Evolutionary conservation across 257 asterid species (phyloP).

Genomic region (Scutellaria baicalensis): DNA sequence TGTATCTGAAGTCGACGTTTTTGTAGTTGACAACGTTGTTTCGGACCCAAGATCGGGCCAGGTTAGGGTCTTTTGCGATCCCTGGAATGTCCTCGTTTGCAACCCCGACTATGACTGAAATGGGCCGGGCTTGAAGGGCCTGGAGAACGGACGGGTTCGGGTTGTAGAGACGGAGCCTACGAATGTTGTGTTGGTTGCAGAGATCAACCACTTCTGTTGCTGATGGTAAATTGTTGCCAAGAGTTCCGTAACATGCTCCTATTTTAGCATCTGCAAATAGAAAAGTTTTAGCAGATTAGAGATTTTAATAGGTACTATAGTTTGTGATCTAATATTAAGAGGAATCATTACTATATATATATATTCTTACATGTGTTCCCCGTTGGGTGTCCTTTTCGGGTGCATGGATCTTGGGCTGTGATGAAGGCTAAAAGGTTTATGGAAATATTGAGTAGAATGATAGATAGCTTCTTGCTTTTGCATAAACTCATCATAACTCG

Average conservation of each 20-base stretch:
- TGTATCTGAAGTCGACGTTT: constrained; percentile 14
- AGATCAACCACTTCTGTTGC: constrained; percentile 21
- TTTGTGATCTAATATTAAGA: no score
- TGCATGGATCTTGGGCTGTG: no score
- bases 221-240: constrained; percentile 23
- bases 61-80: neutral
- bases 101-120: constrained; percentile 26
- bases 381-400: no score
- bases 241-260: constrained; percentile 42
- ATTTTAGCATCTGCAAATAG: constrained; percentile 12
- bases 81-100: constrained; percentile 21
- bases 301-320: no score
- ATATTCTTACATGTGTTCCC: no score
- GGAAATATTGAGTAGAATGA: no score
- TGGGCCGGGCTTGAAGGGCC: constrained; percentile 20
- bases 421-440: no score
- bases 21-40: constrained; percentile 8
- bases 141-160: constrained; percentile 28
- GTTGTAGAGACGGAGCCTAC: constrained; percentile 18
- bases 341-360: no score
- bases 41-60: constrained; percentile 30
- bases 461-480: no score
- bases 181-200: constrained; percentile 22
- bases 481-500: no score
- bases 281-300: no score